Evolutionary conservation across 352 stramenopile species (phyloP).

Genomic region (Phytophthora rubi): DNA sequence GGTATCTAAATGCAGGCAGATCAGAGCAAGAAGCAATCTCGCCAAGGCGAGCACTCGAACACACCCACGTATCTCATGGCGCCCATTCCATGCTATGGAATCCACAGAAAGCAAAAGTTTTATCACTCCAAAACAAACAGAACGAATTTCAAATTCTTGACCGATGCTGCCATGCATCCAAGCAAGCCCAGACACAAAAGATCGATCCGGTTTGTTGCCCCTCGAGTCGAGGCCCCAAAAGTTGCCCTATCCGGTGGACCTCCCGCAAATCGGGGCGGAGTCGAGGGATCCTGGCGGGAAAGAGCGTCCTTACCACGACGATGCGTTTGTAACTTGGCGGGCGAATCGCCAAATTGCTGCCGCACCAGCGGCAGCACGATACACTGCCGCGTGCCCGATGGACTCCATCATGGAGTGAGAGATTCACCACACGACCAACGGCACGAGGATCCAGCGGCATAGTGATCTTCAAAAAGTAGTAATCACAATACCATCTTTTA

Average conservation of each 20-base stretch:
- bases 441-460: background rate
- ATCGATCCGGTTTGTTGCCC: constrained; percentile 1
- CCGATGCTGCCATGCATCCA: background rate
- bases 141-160: background rate
- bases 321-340: constrained; percentile 9
- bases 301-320: constrained; percentile 18
- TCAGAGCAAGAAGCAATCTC: background rate
- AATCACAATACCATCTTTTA: background rate
- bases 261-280: constrained; percentile 13
- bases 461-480: background rate
- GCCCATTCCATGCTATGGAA: background rate
- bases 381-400: background rate
- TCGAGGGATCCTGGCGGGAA: constrained; percentile 28
- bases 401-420: background rate
- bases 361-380: background rate
- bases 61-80: background rate
- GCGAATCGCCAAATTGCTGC: constrained; percentile 23
- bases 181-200: background rate
- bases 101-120: background rate
- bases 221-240: background rate
- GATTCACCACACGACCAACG: background rate
- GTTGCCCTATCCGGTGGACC: constrained; percentile 8
- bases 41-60: background rate
- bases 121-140: background rate
- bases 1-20: background rate